These are phyloP conservation scores for Solanum bukasovii DNA, from an alignment of 257 asterid genomes.

Conservation along the genomic window DNA sequence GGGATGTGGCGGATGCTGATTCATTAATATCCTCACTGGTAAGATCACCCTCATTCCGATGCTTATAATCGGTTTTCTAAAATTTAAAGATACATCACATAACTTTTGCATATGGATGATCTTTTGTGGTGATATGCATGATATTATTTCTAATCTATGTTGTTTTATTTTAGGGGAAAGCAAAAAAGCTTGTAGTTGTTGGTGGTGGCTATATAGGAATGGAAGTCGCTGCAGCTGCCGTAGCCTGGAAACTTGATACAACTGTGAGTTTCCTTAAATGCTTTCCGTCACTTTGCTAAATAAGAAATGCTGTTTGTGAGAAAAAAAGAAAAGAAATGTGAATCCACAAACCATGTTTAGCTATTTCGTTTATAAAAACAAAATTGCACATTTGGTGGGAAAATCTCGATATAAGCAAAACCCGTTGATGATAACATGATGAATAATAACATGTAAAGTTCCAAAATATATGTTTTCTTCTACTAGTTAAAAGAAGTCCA, in stretches of 20 bases:
- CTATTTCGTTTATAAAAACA: neutral
- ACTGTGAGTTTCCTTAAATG: slow-evolving; percentile 43
- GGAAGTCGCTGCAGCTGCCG: slow-evolving; percentile 98
- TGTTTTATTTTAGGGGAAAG: slow-evolving; percentile 47
- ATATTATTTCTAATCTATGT: neutral
- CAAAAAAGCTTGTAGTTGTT: slow-evolving; percentile 72
- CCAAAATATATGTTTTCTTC: neutral
- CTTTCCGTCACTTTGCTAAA: neutral
- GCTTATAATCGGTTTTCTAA: neutral
- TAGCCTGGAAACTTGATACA: slow-evolving; percentile 91
- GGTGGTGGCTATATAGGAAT: slow-evolving; percentile 99
- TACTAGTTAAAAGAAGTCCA: neutral
- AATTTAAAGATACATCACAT: neutral
- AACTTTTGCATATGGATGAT: neutral
- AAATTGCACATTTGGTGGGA: neutral
- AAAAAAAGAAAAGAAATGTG: neutral
- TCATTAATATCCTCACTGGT: slow-evolving; percentile 79
- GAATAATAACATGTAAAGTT: neutral
- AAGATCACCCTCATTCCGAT: neutral
- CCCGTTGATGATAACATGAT: neutral
- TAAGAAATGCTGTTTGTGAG: neutral
- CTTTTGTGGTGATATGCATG: neutral
- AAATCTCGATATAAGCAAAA: neutral
- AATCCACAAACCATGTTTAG: neutral
- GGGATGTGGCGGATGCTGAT: slow-evolving; percentile 94